These are phyloP conservation scores for Alternaria sp. DNA, from an alignment of 2,329 filamentous ascomycete genomes.

Conservation along the genomic window DNA sequence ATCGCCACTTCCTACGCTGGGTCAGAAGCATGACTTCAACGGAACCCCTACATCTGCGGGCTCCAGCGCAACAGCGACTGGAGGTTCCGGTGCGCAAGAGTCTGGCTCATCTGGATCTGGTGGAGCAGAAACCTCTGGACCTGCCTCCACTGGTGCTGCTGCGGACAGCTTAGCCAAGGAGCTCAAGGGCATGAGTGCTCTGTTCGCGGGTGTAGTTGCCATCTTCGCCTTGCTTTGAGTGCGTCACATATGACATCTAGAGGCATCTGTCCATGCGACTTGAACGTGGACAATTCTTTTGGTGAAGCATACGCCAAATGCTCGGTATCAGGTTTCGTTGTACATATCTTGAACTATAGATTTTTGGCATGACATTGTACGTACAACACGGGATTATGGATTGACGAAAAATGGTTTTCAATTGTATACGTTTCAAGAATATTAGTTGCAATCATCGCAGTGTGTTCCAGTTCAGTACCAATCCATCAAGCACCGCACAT, in stretches of 20 bases:
- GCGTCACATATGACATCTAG: rapidly evolving
- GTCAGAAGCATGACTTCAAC: conserved; percentile 48
- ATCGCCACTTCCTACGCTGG: conserved; percentile 74
- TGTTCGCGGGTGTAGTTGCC: conserved; percentile 31
- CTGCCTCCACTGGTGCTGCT: conserved; percentile 28
- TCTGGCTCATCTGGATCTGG: conserved; percentile 14
- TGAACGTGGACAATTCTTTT: not conserved
- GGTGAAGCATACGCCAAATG: not conserved
- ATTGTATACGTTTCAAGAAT: not conserved
- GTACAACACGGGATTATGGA: not conserved
- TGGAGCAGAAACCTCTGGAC: conserved; percentile 11
- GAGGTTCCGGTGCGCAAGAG: not conserved
- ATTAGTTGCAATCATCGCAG: too few species aligned
- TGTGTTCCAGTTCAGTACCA: not conserved
- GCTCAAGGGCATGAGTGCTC: conserved; percentile 31
- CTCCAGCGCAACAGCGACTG: conserved; percentile 7
- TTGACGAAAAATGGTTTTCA: not conserved
- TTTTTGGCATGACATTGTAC: not conserved
- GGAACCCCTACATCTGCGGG: conserved; percentile 12
- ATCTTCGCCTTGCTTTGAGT: conserved; percentile 35
- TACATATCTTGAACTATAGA: conserved; percentile 4
- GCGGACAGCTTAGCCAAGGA: conserved; percentile 28
- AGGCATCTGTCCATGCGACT: not conserved
- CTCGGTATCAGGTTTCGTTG: not conserved
- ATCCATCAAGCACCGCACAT: not conserved